Percentiles rank a stretch among this genome's conserved stretches.
Conservation (phyloP, 2,329 filamentous ascomycete species). For the Trichoderma endophyticum region DNA sequence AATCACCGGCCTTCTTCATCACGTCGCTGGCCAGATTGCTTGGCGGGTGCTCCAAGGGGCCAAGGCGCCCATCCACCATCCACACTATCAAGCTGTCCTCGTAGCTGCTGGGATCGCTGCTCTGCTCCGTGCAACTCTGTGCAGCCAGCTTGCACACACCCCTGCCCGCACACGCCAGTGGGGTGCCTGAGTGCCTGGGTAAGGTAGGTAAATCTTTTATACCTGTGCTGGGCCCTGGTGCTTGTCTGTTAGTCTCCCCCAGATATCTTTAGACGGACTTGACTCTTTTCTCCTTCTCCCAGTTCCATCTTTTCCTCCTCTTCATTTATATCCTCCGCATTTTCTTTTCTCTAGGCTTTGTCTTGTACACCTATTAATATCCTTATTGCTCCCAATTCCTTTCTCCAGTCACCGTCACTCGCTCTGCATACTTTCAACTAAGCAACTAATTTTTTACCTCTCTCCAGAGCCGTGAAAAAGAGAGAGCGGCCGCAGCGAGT, state of each 20-base stretch:
- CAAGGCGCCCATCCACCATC: neutral
- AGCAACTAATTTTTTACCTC: neutral
- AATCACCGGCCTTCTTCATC: neutral
- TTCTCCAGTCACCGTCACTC: neutral
- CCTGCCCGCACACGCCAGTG: constrained; percentile 8
- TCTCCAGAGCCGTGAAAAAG: neutral
- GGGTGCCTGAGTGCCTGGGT: neutral
- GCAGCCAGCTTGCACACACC: neutral
- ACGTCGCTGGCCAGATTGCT: neutral
- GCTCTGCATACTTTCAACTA: neutral
- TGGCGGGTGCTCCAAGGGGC: neutral
- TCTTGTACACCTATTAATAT: neutral
- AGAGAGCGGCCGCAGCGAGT: neutral
- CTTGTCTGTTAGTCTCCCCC: constrained; percentile 17
- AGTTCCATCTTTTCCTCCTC: neutral
- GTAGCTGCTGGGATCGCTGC: neutral
- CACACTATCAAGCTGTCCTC: neutral
- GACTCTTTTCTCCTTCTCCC: constrained; percentile 11
- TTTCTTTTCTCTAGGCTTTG: neutral
- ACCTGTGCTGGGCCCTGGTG: neutral
- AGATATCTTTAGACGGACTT: constrained; percentile 17
- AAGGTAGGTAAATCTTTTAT: neutral
- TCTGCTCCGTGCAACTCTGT: neutral
- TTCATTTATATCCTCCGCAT: neutral
- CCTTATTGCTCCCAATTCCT: neutral